Conservation (phyloP, 257 asterid species). For the Eustoma russellianum region DNA sequence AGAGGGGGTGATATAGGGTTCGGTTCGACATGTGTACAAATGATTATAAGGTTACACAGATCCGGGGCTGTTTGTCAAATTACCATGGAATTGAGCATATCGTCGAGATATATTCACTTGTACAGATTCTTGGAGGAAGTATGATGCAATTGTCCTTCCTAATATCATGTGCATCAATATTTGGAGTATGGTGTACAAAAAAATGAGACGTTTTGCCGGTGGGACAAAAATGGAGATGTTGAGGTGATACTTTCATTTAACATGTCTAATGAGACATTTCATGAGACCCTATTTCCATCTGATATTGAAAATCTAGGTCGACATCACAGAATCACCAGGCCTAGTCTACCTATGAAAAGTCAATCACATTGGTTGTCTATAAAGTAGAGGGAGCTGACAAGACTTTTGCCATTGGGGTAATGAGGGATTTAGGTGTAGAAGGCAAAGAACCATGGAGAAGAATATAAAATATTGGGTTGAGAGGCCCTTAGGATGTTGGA, state of each 20-base stretch:
- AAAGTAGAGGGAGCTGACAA: slow-evolving; percentile 22
- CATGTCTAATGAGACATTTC: slow-evolving; percentile 22
- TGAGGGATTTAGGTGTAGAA: slow-evolving; percentile 24
- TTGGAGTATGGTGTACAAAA: slow-evolving; percentile 52
- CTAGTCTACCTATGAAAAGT: slow-evolving; percentile 29
- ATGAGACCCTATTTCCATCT: slow-evolving; percentile 33
- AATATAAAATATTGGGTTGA: slow-evolving; percentile 38
- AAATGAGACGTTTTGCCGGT: slow-evolving; percentile 48
- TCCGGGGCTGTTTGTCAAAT: slow-evolving; percentile 26
- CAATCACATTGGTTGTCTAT: slow-evolving; percentile 41
- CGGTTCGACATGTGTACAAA: slow-evolving; percentile 26
- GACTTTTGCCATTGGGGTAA: slow-evolving; percentile 37
- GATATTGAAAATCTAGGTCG: slow-evolving; percentile 32
- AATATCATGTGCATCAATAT: slow-evolving; percentile 35
- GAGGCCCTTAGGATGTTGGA: slow-evolving; percentile 51
- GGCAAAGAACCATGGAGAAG: slow-evolving; percentile 25
- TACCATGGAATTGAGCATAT: slow-evolving; percentile 20
- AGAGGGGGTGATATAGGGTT: slow-evolving; percentile 47
- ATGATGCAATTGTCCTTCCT: slow-evolving; percentile 25
- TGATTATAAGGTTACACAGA: slow-evolving; percentile 42
- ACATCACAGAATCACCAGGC: slow-evolving; percentile 34
- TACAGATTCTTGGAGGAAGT: slow-evolving; percentile 33
- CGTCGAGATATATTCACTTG: slow-evolving; percentile 40
- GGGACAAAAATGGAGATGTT: slow-evolving; percentile 33
- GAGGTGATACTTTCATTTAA: slow-evolving; percentile 42